A percentile compares a stretch with the other conserved stretches of the same genome.
Conservation (phyloP, 1,284 basidiomycete species). For the Papiliotrema terrestris region DNA sequence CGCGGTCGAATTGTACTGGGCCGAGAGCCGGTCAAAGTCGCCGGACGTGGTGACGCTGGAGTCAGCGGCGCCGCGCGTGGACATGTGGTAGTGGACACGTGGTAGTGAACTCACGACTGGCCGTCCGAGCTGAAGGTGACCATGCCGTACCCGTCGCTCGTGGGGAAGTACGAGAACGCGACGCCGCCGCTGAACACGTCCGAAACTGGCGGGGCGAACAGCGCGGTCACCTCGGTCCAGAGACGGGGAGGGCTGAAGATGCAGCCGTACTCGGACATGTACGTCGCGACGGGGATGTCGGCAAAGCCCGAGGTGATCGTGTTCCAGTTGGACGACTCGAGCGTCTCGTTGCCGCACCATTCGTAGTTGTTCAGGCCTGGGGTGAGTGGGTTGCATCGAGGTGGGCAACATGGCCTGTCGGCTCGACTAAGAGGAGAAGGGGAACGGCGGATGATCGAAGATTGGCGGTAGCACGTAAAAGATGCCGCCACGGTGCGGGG, state of each 20-base stretch:
- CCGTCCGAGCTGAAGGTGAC: constrained; percentile 60
- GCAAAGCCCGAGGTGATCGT: constrained; percentile 47
- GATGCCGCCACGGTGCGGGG: too few species aligned
- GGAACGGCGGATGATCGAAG: too few species aligned
- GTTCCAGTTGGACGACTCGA: constrained; percentile 55
- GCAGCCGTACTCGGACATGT: constrained; percentile 89
- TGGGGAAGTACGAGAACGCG: constrained; percentile 75
- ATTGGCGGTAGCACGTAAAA: too few species aligned
- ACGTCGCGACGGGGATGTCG: constrained; percentile 70
- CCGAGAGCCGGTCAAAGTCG: constrained; percentile 64
- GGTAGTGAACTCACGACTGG: constrained; percentile 32
- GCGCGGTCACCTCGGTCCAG: constrained; percentile 75
- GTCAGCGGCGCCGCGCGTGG: constrained; percentile 2
- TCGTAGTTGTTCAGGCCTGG: constrained; percentile 51
- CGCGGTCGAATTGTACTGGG: constrained; percentile 60
- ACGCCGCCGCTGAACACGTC: constrained; percentile 81
- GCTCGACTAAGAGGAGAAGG: too few species aligned
- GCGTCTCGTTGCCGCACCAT: constrained; percentile 73
- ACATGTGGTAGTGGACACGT: not conserved
- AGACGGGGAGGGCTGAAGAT: constrained; percentile 62
- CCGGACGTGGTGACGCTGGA: constrained; percentile 32
- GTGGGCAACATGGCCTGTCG: too few species aligned
- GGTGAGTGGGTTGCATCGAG: not conserved
- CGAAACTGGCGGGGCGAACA: constrained; percentile 69
- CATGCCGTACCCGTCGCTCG: constrained; percentile 75